Evolutionary conservation across 768 basidiomycete genomes (phyloP), one percentile per base, ranked within the genome.

Genomic region (Rhodotorula kratochvilovae): DNA sequence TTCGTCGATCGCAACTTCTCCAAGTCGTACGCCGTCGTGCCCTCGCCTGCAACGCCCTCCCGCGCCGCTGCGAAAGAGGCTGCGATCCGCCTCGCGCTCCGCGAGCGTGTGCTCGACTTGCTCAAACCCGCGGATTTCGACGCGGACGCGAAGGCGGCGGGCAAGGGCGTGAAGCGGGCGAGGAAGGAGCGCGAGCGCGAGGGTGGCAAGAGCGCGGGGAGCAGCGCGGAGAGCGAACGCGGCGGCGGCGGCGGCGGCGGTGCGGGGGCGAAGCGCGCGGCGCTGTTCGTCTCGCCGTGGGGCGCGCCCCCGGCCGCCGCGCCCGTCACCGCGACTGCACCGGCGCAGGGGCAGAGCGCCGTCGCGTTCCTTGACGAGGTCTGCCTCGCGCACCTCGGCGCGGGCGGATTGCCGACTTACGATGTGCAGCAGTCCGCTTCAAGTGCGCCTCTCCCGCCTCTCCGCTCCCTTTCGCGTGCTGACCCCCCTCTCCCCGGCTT

Each of bases 31-130:
- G n/a, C 43, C 31, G 27, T 65, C 63, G 3, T 17, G 11, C 43
- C 63, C 42, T 65, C 63, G 17, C 3, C 29, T 12, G 21, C 29
- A 21, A 45, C 33, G 5, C 10, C 43, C 2, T 33, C n/a, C 15
- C 63, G 55, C 43, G 27, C 39, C 15, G 43, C 46, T 1, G 68
- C 68, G 2, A 70, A 65, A 13, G 68, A 70, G 0, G 68, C 68
- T 4, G 68, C 60, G 43, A 57, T 70, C 51, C 57, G 59, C 23
- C 63, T 54, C 43, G 68, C 68, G 6, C 45, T 70, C 7, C 27
- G 33, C 5, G 43, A 54, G 15, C 45, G 59, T 4, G 59, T 70
- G 8, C 63, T 70, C 62, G 68, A 70, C n/a, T 27, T 58, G 11
- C n/a, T 63, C 16, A 27, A 15, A 27, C 63, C 68, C 25, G 31